Base-by-base conservation (phyloP, 2,329 filamentous ascomycete species). In the Acrocalymma vagum region DNA sequence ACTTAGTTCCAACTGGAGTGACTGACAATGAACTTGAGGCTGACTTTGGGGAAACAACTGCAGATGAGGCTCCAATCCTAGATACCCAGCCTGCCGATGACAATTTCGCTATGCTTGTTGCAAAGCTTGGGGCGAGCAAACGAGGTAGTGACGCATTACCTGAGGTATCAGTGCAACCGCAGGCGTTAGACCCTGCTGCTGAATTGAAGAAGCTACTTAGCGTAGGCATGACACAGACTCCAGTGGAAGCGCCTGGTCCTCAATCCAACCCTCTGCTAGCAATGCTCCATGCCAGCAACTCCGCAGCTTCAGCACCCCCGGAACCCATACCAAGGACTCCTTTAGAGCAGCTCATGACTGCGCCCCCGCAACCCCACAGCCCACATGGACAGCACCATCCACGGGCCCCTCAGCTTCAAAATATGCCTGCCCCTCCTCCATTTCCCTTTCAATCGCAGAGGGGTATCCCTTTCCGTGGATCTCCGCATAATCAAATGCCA, bases 371-470 rank as follows among this genome's bases (percentile, higher is more conserved):
- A 58, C 81, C 84, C 10, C 73, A 71, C 26, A 81, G 79, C 27
- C 82, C 84, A 6, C 62, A 66, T 29, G 82, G 84, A 32, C 60
- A 72, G 21, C 72, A 73, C 29, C 78, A 82, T 58, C 77, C 80
- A 40, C 78, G 80, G 34, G 73, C 78, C 26, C 77, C 78, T 11
- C 75, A 77, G 9, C 67, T 76, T 35, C 71, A 71, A 25, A 70
- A 67, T 34, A 72, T 79, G 48, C 73, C 75, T 21, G 73, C 73
- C 16, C 75, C 78, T 6, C 79, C 78, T 7, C 67, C 72, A 4
- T 82, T 81, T 39, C 72, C 71, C 7, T 65, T 72, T 34, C 67
- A 74, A 51, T 68, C 71, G 34, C 67, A 70, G 16, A 51, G 54
- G 22, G 65, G 66, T 32, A 54, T 64, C 25, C 62, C 58, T 18